Evolutionary conservation across 2,329 filamentous ascomycete species (phyloP).

Genomic region (Fusarium illudens): DNA sequence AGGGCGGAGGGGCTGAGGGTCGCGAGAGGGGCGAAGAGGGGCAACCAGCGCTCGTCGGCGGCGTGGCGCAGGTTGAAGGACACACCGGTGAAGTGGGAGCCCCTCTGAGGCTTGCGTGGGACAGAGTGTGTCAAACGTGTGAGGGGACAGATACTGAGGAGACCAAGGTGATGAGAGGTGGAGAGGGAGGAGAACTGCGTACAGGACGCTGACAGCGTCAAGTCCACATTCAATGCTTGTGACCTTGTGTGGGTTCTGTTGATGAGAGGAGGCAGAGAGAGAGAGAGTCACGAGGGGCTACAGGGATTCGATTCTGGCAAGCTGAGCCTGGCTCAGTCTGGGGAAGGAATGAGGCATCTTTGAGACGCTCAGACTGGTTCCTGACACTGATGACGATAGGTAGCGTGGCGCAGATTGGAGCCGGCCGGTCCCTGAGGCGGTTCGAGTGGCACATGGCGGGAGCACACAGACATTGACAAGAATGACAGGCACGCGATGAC

Average conservation of each 20-base stretch:
- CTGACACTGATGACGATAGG: not conserved
- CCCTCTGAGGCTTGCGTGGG: not conserved
- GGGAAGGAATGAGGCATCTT: conserved; percentile 10
- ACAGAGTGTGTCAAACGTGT: not conserved
- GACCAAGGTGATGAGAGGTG: not conserved
- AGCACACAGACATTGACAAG: not conserved
- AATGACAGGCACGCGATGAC: not conserved
- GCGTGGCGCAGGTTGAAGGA: conserved; percentile 21
- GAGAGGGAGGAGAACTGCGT: not conserved
- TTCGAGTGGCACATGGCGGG: not conserved
- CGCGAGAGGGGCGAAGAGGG: conserved; percentile 19
- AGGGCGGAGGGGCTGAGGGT: conserved; percentile 14
- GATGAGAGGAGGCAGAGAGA: not conserved
- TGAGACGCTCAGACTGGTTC: conserved; percentile 10
- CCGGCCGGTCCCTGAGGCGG: not conserved
- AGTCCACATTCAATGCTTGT: not conserved
- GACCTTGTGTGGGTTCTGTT: not conserved
- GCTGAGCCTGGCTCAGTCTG: not conserved
- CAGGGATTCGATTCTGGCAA: conserved; percentile 4
- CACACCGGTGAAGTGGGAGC: conserved; percentile 1
- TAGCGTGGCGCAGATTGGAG: not conserved
- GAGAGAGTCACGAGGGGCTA: not conserved
- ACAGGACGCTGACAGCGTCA: not conserved
- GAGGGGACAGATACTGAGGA: not conserved
- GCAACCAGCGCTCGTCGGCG: conserved; percentile 9